Evolutionary conservation across 208 protist species (phyloP), one percentile per base, ranked within the genome.

Genomic region (Balamuthia mandrillaris): DNA sequence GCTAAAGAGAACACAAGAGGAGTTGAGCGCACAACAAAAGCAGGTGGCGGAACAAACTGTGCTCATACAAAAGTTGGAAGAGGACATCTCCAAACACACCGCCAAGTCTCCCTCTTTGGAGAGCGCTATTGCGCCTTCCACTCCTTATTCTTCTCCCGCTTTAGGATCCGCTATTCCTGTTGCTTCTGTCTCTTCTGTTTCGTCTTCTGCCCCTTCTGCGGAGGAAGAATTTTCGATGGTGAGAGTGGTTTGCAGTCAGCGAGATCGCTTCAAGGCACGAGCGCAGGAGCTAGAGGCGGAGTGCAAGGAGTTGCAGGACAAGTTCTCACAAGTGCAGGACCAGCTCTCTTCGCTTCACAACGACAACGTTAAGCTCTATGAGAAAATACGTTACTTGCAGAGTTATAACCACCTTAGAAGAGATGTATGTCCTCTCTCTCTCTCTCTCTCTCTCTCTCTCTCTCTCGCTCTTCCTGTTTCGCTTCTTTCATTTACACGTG

Each of bases 351-450:
- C 66, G 7, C 54, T 94, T 29, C 75, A 78, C 18, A 49, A 65
- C 45, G 92, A 94, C 45, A 94, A 94, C 63, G 45, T 94, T 56
- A 90, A 93, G 51, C 37, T 94, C 1, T 94, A 93, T 47, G 89
- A 94, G 56, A 92, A 92, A 58, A 93, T 94, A 60, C 86, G 85
- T 61, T 94, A 90, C 51, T 68, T 94, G 33, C 70, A 93, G 60
- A 68, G 44, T 35, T 94, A 92, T 79, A 60, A 29, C n/a, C 56
- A 85, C 51, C 56, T 63, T 65, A 24, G 60, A 5, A 39, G 74
- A 37, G 56, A 41, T 44, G 68, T 33, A 33, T 3, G 5, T 12
- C 14, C 61, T 5, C 14, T 24, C 10, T 24, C n/a, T n/a, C n/a
- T n/a, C n/a, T n/a, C n/a, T n/a, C n/a, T n/a, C n/a, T n/a, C n/a